Conservation (phyloP, 2,329 filamentous ascomycete species). For the Fusarium phyllophilum region DNA sequence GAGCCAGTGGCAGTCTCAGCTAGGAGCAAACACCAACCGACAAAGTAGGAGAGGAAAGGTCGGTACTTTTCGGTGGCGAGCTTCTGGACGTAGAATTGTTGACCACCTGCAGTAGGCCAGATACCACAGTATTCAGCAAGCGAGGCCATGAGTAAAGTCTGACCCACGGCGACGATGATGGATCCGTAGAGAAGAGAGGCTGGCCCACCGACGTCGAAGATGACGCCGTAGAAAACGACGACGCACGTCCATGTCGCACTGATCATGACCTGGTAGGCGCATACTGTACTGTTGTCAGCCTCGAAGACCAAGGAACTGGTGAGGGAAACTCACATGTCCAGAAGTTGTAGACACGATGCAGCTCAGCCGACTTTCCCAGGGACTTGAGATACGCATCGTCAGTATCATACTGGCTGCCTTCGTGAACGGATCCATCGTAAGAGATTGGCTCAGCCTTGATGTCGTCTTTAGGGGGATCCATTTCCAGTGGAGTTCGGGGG, state of each 20-base stretch:
- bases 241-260: constrained; percentile 25
- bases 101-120: constrained; percentile 12
- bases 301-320: neutral
- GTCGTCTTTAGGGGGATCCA: neutral
- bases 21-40: constrained; percentile 14
- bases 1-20: constrained; percentile 6
- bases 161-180: constrained; percentile 20
- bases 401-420: neutral
- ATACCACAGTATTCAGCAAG: constrained; percentile 20
- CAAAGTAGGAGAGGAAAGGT: neutral
- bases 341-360: constrained; percentile 20
- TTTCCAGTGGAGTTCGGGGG: neutral
- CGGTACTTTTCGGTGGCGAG: neutral
- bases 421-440: neutral
- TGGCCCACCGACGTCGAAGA: constrained; percentile 19
- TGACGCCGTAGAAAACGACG: constrained; percentile 14
- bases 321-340: neutral
- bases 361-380: constrained; percentile 4
- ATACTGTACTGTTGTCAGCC: neutral
- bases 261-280: constrained; percentile 27
- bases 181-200: constrained; percentile 8
- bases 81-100: constrained; percentile 9
- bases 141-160: constrained; percentile 11
- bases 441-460: neutral
- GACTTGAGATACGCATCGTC: constrained; percentile 14